Base-by-base conservation (phyloP, 2,329 filamentous ascomycete genomes). In the Calonectria pseudoreteaudii region DNA sequence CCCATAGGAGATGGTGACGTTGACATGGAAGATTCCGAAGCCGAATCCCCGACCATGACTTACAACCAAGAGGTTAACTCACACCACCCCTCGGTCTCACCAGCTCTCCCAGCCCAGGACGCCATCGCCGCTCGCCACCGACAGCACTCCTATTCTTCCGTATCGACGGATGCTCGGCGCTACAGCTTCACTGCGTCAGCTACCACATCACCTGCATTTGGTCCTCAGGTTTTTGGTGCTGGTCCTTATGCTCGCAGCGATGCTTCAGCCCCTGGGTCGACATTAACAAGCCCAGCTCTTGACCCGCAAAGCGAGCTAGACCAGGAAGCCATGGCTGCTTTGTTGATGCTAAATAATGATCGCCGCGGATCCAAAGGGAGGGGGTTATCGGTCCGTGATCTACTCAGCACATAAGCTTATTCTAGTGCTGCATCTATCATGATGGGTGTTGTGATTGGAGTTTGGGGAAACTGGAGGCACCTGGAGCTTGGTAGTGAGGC, bases 261-360 rank as follows among this genome's bases (percentile, higher is more conserved):
- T 84, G 70, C 82, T 73, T 87, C 88, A 20, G 83, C 84, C 3
- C 85, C 85, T 65, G 88, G 85, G 2, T 93, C 89, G 64, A 86
- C 89, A 0, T 81, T 92, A 73, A 91, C 92, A 8, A 92, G 91
- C 75, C 91, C 91, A 1, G 88, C 88, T 10, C 82, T 93, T 56
- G 81, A 85, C 26, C 90, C 91, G 0, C 89, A 91, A 80, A 86
- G 86, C 44, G 90, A 92, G 65, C 80, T 91, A 6, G 92, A 94
- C 75, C 93, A 95, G 74, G 95, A 97, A 83, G 96, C 95, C 1
- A 97, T 95, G 10, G 93, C 95, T 16, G 96, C 95, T 4, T 84
- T 98, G 78, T 85, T 98, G 82, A 98, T 98, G 95, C 87, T 98
- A 73, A 97, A 96, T 77, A 92, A 89, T 68, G 95, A 97, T 82